Percentiles rank a stretch among this genome's conserved stretches.
phyloP scores from a whole-genome alignment of 805 yeast genomes.

The Limtongozyma cylindracea region DNA sequence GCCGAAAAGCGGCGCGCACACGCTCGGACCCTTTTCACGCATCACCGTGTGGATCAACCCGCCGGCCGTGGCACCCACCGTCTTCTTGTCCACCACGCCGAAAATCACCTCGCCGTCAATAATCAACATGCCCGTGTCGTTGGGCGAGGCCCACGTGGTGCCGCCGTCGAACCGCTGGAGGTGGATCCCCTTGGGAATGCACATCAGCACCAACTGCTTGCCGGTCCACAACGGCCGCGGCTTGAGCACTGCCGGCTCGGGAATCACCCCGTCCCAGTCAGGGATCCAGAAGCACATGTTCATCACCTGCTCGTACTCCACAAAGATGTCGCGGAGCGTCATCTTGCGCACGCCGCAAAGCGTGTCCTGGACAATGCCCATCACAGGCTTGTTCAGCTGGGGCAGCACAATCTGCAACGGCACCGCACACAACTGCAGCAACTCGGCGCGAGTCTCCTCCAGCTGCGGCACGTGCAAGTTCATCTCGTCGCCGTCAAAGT shows the following conservation, averaged over 20 bases:
- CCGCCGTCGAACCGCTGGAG: constrained; percentile 85
- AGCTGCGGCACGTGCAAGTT: constrained; percentile 98
- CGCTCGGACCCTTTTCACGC: constrained; percentile 88
- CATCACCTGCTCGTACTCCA: constrained; percentile 87
- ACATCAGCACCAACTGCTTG: constrained; percentile 77
- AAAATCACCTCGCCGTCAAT: constrained; percentile 91
- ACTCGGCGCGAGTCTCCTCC: constrained; percentile 91
- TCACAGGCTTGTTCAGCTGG: constrained; percentile 95
- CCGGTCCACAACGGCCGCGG: constrained; percentile 98
- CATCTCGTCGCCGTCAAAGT: constrained; percentile 99
- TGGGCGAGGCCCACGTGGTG: constrained; percentile 59
- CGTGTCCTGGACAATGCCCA: constrained; percentile 99
- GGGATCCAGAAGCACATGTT: constrained; percentile 96
- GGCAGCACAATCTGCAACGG: constrained; percentile 96
- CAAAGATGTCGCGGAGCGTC: constrained; percentile 73
- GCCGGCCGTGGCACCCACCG: constrained; percentile 97
- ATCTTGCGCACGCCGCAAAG: constrained; percentile 91
- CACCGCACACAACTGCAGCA: constrained; percentile 86
- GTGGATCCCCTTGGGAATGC: constrained; percentile 90
- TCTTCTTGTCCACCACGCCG: constrained; percentile 95
- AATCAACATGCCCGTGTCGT: constrained; percentile 88
- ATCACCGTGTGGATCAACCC: constrained; percentile 93
- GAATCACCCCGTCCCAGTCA: constrained; percentile 94
- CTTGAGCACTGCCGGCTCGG: constrained; percentile 79
- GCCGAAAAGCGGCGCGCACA: constrained; percentile 78